Percentiles rank a stretch among this genome's conserved stretches.
These are phyloP conservation scores for Wallacemonas rigidus DNA, from an alignment of 208 protist species.

Conservation along the genomic window DNA sequence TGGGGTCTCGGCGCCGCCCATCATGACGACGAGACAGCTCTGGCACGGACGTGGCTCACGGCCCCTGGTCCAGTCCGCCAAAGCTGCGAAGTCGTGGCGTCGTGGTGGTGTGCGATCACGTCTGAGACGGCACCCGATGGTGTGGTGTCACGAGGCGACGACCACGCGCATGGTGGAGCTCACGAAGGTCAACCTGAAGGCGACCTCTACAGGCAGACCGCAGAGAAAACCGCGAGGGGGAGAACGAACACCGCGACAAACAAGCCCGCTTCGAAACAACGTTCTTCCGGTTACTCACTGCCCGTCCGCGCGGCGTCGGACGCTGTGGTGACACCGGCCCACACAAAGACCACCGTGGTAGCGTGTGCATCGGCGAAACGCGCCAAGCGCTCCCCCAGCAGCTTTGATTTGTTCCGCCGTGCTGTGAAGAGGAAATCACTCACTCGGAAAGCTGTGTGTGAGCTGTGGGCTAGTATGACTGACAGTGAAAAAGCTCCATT, in stretches of 20 bases:
- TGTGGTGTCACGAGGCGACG: too few relatives aligned
- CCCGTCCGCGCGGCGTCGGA: background rate
- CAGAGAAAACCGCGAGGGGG: too few relatives aligned
- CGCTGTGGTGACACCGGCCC: too few relatives aligned
- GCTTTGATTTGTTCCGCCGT: conserved; percentile 40
- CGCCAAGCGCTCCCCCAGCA: conserved; percentile 19
- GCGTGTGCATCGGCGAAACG: background rate
- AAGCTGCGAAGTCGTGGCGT: conserved; percentile 7
- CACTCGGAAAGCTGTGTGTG: conserved; percentile 19
- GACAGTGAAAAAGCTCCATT: conserved; percentile 54
- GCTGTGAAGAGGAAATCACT: conserved; percentile 17
- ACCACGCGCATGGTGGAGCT: too few relatives aligned
- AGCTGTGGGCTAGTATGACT: conserved; percentile 51
- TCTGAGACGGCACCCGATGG: background rate
- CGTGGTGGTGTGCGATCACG: background rate
- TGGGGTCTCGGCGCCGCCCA: background rate
- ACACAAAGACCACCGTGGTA: background rate
- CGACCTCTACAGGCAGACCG: too few relatives aligned
- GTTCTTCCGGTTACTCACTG: background rate
- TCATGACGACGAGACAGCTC: background rate
- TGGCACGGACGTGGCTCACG: conserved; percentile 37
- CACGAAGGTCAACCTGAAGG: too few relatives aligned
- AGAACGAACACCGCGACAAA: too few relatives aligned
- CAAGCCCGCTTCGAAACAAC: too few relatives aligned
- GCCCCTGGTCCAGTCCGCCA: conserved; percentile 20